Evolutionary conservation across 2,329 filamentous ascomycete genomes (phyloP), one percentile per base, ranked within the genome.

Genomic region (Fusarium verticillioides): DNA sequence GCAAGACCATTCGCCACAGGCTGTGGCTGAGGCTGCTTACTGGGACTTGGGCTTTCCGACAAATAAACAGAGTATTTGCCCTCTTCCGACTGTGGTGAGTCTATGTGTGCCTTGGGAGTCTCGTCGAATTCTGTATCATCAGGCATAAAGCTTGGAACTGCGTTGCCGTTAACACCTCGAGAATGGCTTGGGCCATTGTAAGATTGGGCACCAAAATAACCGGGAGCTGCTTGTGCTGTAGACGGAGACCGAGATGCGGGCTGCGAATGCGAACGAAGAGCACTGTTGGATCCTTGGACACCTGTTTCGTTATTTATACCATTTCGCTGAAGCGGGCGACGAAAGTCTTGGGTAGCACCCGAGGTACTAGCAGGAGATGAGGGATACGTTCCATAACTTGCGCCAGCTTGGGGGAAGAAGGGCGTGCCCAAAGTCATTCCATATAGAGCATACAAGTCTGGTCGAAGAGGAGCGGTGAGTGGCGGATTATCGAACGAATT

Each of bases 231-330:
- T 44, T 78, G 67, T 63, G 77, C 66, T 75, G 83, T 37, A 75
- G 81, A 70, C 52, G 80, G 75, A 72, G 84, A 82, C 36, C 88
- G 84, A 39, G 88, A 87, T 6, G 90, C 89, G 30, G 90, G 90
- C 78, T 92, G 90, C n/a, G 90, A 92, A 78, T 92, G 90, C 32
- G 90, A 92, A 71, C 90, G 86, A 69, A 90, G 79, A n/a, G 88
- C 84, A 73, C 89, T 88, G 62, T 84, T 87, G 32, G 88, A 84
- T 58, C 85, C 81, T 42, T 84, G 81, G 23, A 82, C 77, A 15
- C 84, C 84, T 19, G 85, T 79, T 40, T 91, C 89, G 30, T 84
- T 87, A 21, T 85, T 82, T 30, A 84, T 81, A 15, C 84, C 82
- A 4, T 88, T 87, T 75, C 90, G 84, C 72, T 91, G 89, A 60